A percentile compares a stretch with the other conserved stretches of the same genome.
Conservation (phyloP, 1,284 basidiomycete genomes). For the Schizophyllum amplum region DNA sequence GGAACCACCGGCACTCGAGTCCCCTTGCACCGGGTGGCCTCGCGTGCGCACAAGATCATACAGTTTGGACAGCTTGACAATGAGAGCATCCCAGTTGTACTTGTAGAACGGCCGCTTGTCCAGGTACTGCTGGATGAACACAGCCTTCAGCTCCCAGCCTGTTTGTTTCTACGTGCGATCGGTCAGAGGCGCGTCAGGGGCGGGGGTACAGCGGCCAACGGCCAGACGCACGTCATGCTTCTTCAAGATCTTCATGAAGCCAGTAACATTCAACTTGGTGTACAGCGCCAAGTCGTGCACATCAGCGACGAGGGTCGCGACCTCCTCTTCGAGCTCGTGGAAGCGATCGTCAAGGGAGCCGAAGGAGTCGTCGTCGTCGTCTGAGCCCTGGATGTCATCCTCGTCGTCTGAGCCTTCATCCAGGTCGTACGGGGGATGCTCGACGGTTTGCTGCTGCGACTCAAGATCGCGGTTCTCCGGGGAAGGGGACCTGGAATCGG, state of each 20-base stretch:
- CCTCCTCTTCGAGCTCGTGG: constrained; percentile 87
- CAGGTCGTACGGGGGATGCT: constrained; percentile 32
- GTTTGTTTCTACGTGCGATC: constrained; percentile 69
- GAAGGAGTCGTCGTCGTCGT: constrained; percentile 56
- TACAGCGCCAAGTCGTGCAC: constrained; percentile 96
- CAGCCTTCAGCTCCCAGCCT: constrained; percentile 50
- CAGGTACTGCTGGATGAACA: constrained; percentile 85
- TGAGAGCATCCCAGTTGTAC: constrained; percentile 87
- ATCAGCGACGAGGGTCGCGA: constrained; percentile 93
- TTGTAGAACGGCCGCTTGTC: constrained; percentile 97
- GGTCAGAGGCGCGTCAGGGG: constrained; percentile 1
- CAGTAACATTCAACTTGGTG: constrained; percentile 94
- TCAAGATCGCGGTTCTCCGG: constrained; percentile 38
- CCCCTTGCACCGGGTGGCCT: constrained; percentile 90
- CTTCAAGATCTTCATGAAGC: constrained; percentile 98
- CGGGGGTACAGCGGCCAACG: not conserved
- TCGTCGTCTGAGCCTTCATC: constrained; percentile 74
- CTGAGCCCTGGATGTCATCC: constrained; percentile 28
- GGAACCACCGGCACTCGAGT: constrained; percentile 87
- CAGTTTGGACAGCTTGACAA: constrained; percentile 93
- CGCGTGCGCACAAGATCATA: constrained; percentile 95
- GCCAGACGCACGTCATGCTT: constrained; percentile 18
- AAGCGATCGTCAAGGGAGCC: constrained; percentile 87
- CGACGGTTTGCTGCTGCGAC: constrained; percentile 43
- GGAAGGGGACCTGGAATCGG: not conserved